These are phyloP conservation scores for Pisolithus marmoratus DNA, from an alignment of 768 basidiomycete species.

Conservation along the genomic window DNA sequence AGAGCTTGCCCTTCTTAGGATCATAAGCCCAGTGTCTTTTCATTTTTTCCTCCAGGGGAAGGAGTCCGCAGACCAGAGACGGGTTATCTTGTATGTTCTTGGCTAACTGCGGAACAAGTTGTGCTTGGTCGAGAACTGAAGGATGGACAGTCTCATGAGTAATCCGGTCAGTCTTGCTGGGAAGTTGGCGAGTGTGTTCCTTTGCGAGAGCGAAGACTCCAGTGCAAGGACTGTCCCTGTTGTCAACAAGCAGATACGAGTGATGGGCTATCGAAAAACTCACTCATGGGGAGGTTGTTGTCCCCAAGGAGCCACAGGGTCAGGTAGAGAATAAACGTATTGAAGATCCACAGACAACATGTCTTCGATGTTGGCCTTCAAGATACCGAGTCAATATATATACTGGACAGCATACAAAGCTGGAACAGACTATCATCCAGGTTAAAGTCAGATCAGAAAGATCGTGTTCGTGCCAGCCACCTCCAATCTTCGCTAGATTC, in stretches of 20 bases:
- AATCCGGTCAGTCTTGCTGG: conserved; percentile 35
- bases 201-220: conserved; percentile 51
- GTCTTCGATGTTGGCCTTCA: conserved; percentile 50
- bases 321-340: conserved; percentile 45
- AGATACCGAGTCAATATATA: not conserved
- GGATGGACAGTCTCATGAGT: conserved; percentile 60
- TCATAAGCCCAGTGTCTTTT: conserved; percentile 43
- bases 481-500: conserved; percentile 47
- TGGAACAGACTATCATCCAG: conserved; percentile 57
- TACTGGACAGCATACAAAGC: not conserved
- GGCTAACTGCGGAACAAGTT: conserved; percentile 29
- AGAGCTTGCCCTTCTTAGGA: conserved; percentile 15
- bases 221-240: conserved; percentile 36
- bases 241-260: not conserved
- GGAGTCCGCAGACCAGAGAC: conserved; percentile 36
- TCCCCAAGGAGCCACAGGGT: conserved; percentile 58
- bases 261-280: conserved; percentile 15
- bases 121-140: conserved; percentile 47
- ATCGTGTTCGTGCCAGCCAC: conserved; percentile 65
- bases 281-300: conserved; percentile 58
- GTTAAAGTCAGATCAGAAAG: conserved; percentile 56
- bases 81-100: conserved; percentile 37
- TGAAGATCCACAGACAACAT: conserved; percentile 50
- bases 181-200: conserved; percentile 42
- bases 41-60: conserved; percentile 49